Conservation (phyloP, 73 alveolate genomes). For the Paramecium sonneborni region DNA sequence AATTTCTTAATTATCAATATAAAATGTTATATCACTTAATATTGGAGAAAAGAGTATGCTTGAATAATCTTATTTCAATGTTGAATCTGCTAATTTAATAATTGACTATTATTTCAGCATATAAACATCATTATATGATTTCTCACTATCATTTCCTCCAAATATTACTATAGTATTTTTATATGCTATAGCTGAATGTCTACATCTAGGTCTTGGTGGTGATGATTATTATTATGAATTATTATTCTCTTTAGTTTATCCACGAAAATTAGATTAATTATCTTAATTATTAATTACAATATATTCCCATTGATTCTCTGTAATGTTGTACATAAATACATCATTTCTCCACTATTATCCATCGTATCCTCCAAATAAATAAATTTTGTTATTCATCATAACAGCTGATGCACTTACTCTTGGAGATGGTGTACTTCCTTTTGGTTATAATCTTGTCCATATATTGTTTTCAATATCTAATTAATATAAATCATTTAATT, state of each 20-base stretch:
- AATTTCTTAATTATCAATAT: slow-evolving; percentile 65
- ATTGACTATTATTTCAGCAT: slow-evolving; percentile 46
- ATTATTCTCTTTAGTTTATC: neutral
- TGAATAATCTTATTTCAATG: slow-evolving; percentile 61
- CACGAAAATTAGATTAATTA: slow-evolving; percentile 19
- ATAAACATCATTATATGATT: slow-evolving; percentile 75
- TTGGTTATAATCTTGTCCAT: slow-evolving; percentile 44
- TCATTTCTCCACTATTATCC: slow-evolving; percentile 85
- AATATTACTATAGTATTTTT: slow-evolving; percentile 74
- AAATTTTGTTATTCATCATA: slow-evolving; percentile 73
- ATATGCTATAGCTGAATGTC: slow-evolving; percentile 79
- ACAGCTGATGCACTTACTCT: slow-evolving; percentile 87
- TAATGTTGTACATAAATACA: slow-evolving; percentile 73
- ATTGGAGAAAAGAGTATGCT: slow-evolving; percentile 56
- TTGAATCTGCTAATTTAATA: slow-evolving; percentile 72
- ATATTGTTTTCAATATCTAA: slow-evolving; percentile 68
- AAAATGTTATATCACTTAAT: slow-evolving; percentile 72
- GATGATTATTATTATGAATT: slow-evolving; percentile 2
- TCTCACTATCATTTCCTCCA: slow-evolving; percentile 90
- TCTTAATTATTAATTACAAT: slow-evolving; percentile 14
- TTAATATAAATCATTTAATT: slow-evolving; percentile 78
- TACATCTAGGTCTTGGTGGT: slow-evolving; percentile 81
- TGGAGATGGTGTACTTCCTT: slow-evolving; percentile 75
- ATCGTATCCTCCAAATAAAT: slow-evolving; percentile 88
- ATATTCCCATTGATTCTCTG: slow-evolving; percentile 52